A percentile compares a stretch with the other conserved stretches of the same genome.
These are phyloP conservation scores for Boletus rufocinnamomeus DNA, from an alignment of 768 basidiomycete genomes.

Conservation along the genomic window DNA sequence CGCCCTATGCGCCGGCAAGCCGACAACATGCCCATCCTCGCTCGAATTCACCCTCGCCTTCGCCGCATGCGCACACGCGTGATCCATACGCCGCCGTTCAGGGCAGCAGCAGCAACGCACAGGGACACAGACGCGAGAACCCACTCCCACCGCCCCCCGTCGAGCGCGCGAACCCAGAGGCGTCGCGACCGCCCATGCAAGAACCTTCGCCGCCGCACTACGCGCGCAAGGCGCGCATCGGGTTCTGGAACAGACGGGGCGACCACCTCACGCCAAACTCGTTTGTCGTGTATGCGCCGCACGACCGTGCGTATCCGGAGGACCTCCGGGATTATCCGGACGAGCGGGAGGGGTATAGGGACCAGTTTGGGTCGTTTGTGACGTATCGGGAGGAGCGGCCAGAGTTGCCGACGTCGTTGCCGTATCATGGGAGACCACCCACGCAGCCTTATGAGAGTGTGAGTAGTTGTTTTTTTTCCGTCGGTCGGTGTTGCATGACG, in stretches of 20 bases:
- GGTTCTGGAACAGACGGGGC: constrained; percentile 76
- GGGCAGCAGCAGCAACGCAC: not conserved
- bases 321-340: constrained; percentile 64
- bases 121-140: constrained; percentile 24
- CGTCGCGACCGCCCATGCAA: constrained; percentile 30
- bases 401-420: constrained; percentile 64
- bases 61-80: constrained; percentile 13
- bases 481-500: not conserved
- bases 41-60: constrained; percentile 14
- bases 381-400: constrained; percentile 46
- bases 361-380: constrained; percentile 50
- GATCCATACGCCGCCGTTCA: constrained; percentile 8
- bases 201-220: constrained; percentile 34
- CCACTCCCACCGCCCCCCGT: constrained; percentile 34
- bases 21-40: constrained; percentile 10
- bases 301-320: constrained; percentile 51
- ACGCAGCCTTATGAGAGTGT: constrained; percentile 57
- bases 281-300: constrained; percentile 69
- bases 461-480: constrained; percentile 21
- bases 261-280: constrained; percentile 61
- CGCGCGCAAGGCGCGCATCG: constrained; percentile 46
- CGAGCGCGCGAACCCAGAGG: constrained; percentile 27
- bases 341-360: constrained; percentile 53
- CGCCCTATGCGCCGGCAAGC: constrained; percentile 19
- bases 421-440: constrained; percentile 56